These are phyloP conservation scores for Saccharomycopsis fibuligera DNA, from an alignment of 805 yeast genomes.

Conservation along the genomic window DNA sequence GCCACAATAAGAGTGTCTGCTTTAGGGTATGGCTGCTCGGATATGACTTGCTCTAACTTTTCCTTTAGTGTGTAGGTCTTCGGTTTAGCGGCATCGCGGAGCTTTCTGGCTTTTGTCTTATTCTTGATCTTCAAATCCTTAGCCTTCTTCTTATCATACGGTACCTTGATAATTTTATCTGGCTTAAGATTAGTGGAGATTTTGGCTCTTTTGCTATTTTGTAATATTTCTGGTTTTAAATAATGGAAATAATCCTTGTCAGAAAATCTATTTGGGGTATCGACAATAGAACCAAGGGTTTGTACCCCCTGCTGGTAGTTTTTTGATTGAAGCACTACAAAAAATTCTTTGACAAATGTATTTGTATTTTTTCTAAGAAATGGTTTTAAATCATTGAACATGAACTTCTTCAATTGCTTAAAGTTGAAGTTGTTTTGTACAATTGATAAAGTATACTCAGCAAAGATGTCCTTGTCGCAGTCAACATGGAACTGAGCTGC, in stretches of 20 bases:
- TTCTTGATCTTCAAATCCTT: background rate
- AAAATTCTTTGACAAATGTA: background rate
- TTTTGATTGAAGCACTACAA: too few species aligned
- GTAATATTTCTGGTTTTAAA: background rate
- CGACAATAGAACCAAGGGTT: too few species aligned
- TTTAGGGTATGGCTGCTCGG: conserved; percentile 13
- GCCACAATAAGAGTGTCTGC: conserved; percentile 33
- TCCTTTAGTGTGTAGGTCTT: background rate
- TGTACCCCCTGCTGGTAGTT: too few species aligned
- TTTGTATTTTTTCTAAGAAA: background rate
- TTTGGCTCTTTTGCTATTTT: too few species aligned
- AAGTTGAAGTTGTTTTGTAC: background rate
- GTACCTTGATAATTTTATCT: background rate
- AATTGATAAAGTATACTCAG: background rate
- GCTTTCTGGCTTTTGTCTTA: background rate
- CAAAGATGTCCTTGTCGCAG: background rate
- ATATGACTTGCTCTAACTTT: conserved; percentile 10
- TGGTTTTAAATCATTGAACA: background rate
- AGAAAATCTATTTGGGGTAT: too few species aligned
- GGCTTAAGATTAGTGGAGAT: background rate
- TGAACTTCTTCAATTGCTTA: background rate
- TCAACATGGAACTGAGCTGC: background rate
- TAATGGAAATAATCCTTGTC: background rate
- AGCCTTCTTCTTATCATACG: background rate
- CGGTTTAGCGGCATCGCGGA: background rate